Base-by-base conservation (phyloP, 306 rosid genomes). In the Rosa lucieae region DNA sequence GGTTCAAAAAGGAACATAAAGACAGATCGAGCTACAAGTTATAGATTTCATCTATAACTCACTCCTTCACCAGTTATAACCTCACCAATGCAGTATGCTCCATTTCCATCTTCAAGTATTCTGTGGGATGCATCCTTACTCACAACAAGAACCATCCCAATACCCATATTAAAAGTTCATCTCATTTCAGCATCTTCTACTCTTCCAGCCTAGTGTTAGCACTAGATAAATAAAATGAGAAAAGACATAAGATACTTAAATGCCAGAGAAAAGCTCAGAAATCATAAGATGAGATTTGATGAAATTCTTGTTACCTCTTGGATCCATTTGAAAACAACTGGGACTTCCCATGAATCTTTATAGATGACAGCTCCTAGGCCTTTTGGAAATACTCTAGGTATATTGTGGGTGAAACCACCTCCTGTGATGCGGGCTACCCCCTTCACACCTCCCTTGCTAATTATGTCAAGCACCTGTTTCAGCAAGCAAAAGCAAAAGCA, bases 351-450 rank as follows among this genome's bases (percentile, higher is more conserved):
- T 0, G 98, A 93, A 76, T 82, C 82, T 46, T 82, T 83, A 70
- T 85, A 80, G 70, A 95, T 85, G 68, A 77, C 48, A 82, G 96
- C 97, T 21, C 99, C 96, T 7, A 88, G 92, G 79, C 97, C 94
- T 52, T 91, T 83, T 2, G 98, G 99, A 79, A 95, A 92, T 23
- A 95, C 90, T 53, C 96, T 87, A 20, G 99, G 99, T 59, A 93
- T 95, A 66, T 91, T 91, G 77, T 95, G 98, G 0, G 98, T 93
- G 49, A 95, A 92, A 79, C 98, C 99, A 15, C 99, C 99, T 7
- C 99, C 98, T 0, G 97, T 95, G 79, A 92, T 84, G 81, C 90
- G 98, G 75, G 99, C 94, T 10, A 95, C 87, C 74, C 98, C 97
- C 78, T 91, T 95, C 51, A 95, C 87, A 67, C 99, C 97, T 76